phyloP scores from a whole-genome alignment of 805 yeast species.

The Candida arabinofermentans region DNA sequence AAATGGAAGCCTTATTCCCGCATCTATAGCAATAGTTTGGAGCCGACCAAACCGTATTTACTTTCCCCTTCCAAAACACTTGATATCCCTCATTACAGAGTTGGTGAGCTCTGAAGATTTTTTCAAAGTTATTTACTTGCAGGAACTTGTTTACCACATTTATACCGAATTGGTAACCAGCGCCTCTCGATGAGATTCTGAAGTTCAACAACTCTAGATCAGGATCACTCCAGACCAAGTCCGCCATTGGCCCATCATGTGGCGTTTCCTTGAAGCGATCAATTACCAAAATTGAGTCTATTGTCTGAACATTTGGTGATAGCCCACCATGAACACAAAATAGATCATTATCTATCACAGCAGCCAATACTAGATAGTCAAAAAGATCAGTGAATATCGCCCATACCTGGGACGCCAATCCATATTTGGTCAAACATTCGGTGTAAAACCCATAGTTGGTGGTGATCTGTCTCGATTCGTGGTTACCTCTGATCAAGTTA shows the following conservation, averaged over 20 bases:
- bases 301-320: slow-evolving; percentile 90
- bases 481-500: slow-evolving; percentile 86
- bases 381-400: slow-evolving; percentile 83
- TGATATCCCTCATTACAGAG: slow-evolving; percentile 96
- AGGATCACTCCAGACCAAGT: slow-evolving; percentile 97
- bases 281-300: slow-evolving; percentile 85
- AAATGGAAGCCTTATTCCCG: slow-evolving; percentile 96
- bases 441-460: slow-evolving; percentile 96
- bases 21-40: slow-evolving; percentile 97
- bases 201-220: slow-evolving; percentile 79
- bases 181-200: slow-evolving; percentile 91
- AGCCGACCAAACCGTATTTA: slow-evolving; percentile 97
- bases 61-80: slow-evolving; percentile 82
- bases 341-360: slow-evolving; percentile 82
- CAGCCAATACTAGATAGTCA: slow-evolving; percentile 85
- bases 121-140: slow-evolving; percentile 69
- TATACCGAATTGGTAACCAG: slow-evolving; percentile 93
- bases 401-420: slow-evolving; percentile 75
- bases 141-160: slow-evolving; percentile 88
- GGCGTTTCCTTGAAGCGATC: slow-evolving; percentile 95
- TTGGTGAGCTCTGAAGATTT: slow-evolving; percentile 91
- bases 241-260: slow-evolving; percentile 99
- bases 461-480: slow-evolving; percentile 94
- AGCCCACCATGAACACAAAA: slow-evolving; percentile 98
- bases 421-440: slow-evolving; percentile 89